These are phyloP conservation scores for Chlamydomonas sp. DNA, from an alignment of 139 green algal species.

Conservation along the genomic window DNA sequence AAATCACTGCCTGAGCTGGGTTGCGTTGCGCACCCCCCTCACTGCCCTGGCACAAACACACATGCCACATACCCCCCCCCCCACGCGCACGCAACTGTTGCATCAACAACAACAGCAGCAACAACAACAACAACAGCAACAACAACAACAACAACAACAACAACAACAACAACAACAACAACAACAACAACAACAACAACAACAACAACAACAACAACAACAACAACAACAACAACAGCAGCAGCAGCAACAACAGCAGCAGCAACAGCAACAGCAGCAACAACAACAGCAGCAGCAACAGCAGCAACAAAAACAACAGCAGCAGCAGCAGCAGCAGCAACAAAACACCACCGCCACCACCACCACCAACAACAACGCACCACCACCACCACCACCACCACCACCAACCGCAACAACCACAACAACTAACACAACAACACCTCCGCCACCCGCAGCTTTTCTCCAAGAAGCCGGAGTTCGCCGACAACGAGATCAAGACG, in stretches of 20 bases:
- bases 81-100: neutral
- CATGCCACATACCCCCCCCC: too few species aligned
- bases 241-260: neutral
- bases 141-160: neutral
- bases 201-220: slow-evolving; percentile 5
- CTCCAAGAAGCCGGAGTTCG: neutral
- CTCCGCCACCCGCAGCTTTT: too few species aligned
- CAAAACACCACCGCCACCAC: too few species aligned
- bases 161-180: neutral
- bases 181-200: neutral
- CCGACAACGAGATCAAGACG: slow-evolving; percentile 8
- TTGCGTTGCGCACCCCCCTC: too few species aligned
- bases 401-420: too few species aligned
- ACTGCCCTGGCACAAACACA: neutral
- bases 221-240: neutral
- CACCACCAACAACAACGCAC: too few species aligned
- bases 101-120: neutral
- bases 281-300: too few species aligned
- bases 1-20: too few species aligned
- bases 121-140: neutral
- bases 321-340: too few species aligned
- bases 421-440: too few species aligned
- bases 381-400: too few species aligned
- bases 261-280: neutral
- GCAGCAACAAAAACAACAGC: too few species aligned